Percentiles rank a stretch among this genome's conserved stretches.
Evolutionary conservation across 148 eudicot genomes (phyloP).

Genomic region (Euryodendron excelsum): DNA sequence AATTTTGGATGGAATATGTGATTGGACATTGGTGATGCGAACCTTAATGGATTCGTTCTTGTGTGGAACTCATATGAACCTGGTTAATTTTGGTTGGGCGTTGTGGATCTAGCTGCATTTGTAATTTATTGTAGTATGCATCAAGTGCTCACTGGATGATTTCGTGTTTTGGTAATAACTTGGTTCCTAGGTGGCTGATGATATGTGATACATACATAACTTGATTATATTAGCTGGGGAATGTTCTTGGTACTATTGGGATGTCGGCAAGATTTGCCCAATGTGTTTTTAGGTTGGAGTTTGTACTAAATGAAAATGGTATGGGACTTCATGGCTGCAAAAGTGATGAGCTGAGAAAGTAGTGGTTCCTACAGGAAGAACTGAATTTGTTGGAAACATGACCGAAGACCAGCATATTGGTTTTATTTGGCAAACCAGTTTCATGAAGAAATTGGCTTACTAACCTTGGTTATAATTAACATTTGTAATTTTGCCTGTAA

Average conservation of each 20-base stretch:
- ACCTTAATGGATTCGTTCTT: not conserved
- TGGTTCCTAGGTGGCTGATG: not conserved
- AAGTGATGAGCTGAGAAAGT: not conserved
- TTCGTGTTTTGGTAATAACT: not conserved
- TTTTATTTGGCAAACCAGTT: not conserved
- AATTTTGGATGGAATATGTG: not conserved
- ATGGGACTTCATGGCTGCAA: not conserved
- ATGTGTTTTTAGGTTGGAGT: not conserved
- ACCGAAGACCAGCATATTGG: not conserved
- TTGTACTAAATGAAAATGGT: not conserved
- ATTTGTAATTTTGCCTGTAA: not conserved
- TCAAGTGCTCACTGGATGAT: not conserved
- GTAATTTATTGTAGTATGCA: not conserved
- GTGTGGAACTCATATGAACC: not conserved
- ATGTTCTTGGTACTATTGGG: not conserved
- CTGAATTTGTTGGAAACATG: not conserved
- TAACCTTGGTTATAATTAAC: not conserved
- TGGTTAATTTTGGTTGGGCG: not conserved
- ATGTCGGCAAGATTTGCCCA: not conserved
- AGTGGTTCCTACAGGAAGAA: not conserved
- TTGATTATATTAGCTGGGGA: not conserved
- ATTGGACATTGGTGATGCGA: not conserved
- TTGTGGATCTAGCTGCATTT: slow-evolving; percentile 9
- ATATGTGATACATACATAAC: not conserved
- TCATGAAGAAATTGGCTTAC: not conserved